Evolutionary conservation across 78 protist species (phyloP).

Genomic region (Pelomyxa schiedti): DNA sequence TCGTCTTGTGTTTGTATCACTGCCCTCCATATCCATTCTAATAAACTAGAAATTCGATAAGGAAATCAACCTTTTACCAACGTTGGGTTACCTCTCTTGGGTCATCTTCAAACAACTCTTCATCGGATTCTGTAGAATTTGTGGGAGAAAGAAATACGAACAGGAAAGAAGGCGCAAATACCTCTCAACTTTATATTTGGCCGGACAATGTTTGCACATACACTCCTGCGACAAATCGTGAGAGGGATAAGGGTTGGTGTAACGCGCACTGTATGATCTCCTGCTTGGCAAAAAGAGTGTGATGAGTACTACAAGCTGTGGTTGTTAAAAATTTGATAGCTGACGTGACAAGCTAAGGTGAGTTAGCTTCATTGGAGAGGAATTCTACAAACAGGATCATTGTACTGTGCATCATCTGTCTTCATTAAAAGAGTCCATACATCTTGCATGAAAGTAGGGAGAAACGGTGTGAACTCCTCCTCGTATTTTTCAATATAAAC

Average conservation of each 20-base stretch:
- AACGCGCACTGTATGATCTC: constrained; percentile 37
- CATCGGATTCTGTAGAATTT: constrained; percentile 34
- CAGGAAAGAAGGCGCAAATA: not conserved
- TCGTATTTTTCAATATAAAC: constrained; percentile 41
- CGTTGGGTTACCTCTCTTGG: no score
- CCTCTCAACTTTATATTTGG: constrained; percentile 65
- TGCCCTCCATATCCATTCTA: constrained; percentile 84
- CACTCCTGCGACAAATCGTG: no score
- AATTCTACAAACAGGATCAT: constrained; percentile 25
- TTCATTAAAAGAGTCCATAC: constrained; percentile 40
- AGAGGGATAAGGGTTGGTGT: no score
- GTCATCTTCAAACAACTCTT: constrained; percentile 71
- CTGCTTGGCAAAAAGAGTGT: constrained; percentile 37
- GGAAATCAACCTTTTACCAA: no score
- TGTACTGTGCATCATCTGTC: not conserved
- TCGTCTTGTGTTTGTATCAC: constrained; percentile 77
- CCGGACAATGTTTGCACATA: constrained; percentile 63
- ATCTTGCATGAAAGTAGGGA: constrained; percentile 27
- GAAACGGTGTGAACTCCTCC: constrained; percentile 49
- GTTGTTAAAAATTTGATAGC: constrained; percentile 68
- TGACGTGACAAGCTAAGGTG: constrained; percentile 36
- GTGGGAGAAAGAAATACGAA: not conserved
- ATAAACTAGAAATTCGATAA: no score
- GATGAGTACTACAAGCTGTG: constrained; percentile 34
- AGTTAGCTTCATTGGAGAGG: not conserved